A percentile compares a stretch with the other conserved stretches of the same genome.
These are phyloP conservation scores for Eremothecium cymbalariae DNA, from an alignment of 1,139 yeast species.

Conservation along the genomic window DNA sequence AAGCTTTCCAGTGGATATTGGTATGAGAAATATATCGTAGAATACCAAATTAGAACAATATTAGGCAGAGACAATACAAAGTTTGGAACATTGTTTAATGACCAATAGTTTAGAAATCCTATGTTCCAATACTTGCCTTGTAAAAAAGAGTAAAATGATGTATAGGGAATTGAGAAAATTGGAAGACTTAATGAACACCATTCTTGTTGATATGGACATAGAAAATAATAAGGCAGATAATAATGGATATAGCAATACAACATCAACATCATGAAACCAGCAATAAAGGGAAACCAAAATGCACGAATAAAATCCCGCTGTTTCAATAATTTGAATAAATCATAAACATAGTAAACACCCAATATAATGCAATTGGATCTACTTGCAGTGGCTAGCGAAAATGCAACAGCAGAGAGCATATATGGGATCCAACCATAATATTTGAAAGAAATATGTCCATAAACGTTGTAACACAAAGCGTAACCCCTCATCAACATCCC, in stretches of 20 bases:
- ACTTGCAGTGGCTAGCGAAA: constrained; percentile 51
- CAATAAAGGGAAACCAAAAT: constrained; percentile 34
- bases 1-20: constrained; percentile 23
- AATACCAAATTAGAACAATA: constrained; percentile 36
- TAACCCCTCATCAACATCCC: constrained; percentile 49
- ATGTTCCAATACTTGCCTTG: constrained; percentile 77
- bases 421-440: constrained; percentile 15
- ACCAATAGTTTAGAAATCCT: constrained; percentile 81
- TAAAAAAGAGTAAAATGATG: constrained; percentile 64
- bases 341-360: constrained; percentile 61
- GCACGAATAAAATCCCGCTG: constrained; percentile 15
- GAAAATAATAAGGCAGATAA: constrained; percentile 42
- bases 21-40: constrained; percentile 28
- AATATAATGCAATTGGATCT: constrained; percentile 71
- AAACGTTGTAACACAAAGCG: constrained; percentile 19
- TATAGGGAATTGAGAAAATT: constrained; percentile 16
- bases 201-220: constrained; percentile 64
- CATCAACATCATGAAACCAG: constrained; percentile 49
- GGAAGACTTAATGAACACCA: constrained; percentile 61
- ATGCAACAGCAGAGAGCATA: constrained; percentile 48
- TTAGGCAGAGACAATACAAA: constrained; percentile 74
- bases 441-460: constrained; percentile 12
- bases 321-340: constrained; percentile 35
- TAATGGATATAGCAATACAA: constrained; percentile 43
- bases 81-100: constrained; percentile 70